Base-by-base conservation (phyloP, 129 eudicot species). In the Artemisia tridentata region DNA sequence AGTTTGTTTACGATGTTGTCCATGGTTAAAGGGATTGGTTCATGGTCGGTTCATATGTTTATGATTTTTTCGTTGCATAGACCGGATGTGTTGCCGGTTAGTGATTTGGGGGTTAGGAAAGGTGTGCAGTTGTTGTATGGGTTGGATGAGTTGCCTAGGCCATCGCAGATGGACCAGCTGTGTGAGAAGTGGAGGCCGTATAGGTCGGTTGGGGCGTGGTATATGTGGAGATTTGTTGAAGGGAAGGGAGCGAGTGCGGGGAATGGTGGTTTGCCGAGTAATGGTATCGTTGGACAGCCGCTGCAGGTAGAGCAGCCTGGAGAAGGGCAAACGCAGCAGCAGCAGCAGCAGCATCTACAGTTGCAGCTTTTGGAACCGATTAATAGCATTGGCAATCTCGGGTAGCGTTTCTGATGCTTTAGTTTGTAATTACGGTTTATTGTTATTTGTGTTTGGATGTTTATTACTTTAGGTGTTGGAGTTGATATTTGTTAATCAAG, bases 11-110 rank as follows among this genome's bases (percentile, higher is more conserved):
- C 99, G 0, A 87, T 89, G 97, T 78, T 93, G 11, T 85, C 97
- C 0, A 93, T 93, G 97, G 97, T 93, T 6, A 93, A 90, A 73
- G 99, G 99, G 16, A 93, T 93, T 58, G 99, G 99, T 29, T 87
- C 97, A 0, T 93, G 99, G 99, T 93, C 99, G 4, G 97, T 93
- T 4, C 99, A 93, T 75, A 87, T 87, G 99, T 93, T 93, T 55
- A 93, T 93, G 99, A 89, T 93, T 14, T 90, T 90, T 74, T 87
- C 99, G 2, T 79, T 93, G 47, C 93, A 85, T 31, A 78, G 99
- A 51, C 99, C 97, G 2, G 97, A 93, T 71, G 97, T 93, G 17
- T 79, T 93, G 79, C 99, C 99, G 0, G 87, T 85, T 50, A 90
- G 95, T 58, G 99, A 93, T 69, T 84, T 90, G 75, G 97, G 97